These are phyloP conservation scores for Raphanus hybrid DNA, from an alignment of 441 rosid genomes.

Conservation along the genomic window DNA sequence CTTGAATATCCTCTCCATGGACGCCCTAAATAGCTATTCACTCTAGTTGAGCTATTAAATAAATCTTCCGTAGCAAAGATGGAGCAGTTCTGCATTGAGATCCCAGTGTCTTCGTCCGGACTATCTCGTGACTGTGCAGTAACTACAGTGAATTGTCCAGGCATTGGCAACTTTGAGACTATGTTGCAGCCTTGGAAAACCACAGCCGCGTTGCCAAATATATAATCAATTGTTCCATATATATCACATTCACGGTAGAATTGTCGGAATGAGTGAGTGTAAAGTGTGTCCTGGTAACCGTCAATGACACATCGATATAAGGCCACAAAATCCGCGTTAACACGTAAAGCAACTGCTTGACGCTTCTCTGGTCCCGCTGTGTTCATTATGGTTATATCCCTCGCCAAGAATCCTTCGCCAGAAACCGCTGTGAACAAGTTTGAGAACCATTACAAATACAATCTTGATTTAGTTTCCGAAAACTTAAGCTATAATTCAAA, in stretches of 20 bases:
- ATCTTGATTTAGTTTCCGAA: conserved; percentile 5
- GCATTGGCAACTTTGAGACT: conserved; percentile 64
- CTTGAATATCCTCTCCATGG: conserved; percentile 72
- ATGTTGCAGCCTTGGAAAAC: conserved; percentile 77
- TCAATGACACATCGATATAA: conserved; percentile 58
- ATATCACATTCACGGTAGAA: conserved; percentile 85
- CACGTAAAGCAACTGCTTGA: conserved; percentile 82
- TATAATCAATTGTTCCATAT: conserved; percentile 77
- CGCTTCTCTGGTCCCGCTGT: conserved; percentile 74
- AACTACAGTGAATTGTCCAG: conserved; percentile 71
- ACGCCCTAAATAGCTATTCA: conserved; percentile 75
- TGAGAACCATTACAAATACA: not conserved
- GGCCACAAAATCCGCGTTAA: conserved; percentile 78
- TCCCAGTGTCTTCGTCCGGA: conserved; percentile 77
- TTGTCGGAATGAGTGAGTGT: conserved; percentile 82
- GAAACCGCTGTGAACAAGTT: conserved; percentile 63
- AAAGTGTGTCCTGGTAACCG: conserved; percentile 78
- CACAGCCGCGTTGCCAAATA: conserved; percentile 83
- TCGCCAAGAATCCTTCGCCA: conserved; percentile 82
- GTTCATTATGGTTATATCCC: conserved; percentile 72
- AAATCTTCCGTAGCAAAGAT: conserved; percentile 62
- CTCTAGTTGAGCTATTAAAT: conserved; percentile 35
- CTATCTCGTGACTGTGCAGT: conserved; percentile 78
- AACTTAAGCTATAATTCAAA: not conserved
- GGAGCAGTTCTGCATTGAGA: conserved; percentile 81